Evolutionary conservation across 345 rosid genomes (phyloP).

Genomic region (Eucalyptus lansdowneana): DNA sequence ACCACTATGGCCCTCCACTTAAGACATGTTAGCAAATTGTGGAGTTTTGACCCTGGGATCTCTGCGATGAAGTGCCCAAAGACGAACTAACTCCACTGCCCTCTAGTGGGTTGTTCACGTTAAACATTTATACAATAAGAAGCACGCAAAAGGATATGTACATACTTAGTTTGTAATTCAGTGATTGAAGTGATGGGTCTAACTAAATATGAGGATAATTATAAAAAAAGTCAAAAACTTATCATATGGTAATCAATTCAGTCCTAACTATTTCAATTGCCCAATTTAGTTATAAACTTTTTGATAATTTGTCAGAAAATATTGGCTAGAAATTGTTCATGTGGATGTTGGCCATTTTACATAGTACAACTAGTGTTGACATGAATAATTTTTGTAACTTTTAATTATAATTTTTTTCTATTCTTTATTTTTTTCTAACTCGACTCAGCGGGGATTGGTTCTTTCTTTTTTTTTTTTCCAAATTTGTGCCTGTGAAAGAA

Average conservation of each 20-base stretch:
- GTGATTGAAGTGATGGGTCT: not conserved
- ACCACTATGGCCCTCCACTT: too few relatives aligned
- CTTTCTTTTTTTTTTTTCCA: not conserved
- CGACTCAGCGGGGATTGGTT: not conserved
- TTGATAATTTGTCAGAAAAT: not conserved
- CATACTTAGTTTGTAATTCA: not conserved
- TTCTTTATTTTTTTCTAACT: not conserved
- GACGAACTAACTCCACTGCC: too few relatives aligned
- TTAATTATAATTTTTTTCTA: not conserved
- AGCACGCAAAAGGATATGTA: not conserved
- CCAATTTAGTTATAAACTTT: not conserved
- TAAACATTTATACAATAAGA: not conserved
- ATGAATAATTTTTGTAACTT: not conserved
- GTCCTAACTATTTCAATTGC: not conserved
- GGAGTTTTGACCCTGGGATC: too few relatives aligned
- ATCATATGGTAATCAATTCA: not conserved
- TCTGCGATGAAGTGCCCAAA: too few relatives aligned
- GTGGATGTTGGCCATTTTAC: not conserved
- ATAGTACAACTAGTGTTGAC: not conserved
- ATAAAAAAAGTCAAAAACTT: not conserved
- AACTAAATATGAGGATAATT: not conserved
- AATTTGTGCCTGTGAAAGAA: not conserved
- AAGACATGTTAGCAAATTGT: fast-evolving
- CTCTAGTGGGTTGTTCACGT: not conserved
- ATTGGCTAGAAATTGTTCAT: not conserved